Percentiles rank a stretch among this genome's conserved stretches.
Conservation (phyloP, 352 stramenopile genomes). For the Phytophthora quininea region DNA sequence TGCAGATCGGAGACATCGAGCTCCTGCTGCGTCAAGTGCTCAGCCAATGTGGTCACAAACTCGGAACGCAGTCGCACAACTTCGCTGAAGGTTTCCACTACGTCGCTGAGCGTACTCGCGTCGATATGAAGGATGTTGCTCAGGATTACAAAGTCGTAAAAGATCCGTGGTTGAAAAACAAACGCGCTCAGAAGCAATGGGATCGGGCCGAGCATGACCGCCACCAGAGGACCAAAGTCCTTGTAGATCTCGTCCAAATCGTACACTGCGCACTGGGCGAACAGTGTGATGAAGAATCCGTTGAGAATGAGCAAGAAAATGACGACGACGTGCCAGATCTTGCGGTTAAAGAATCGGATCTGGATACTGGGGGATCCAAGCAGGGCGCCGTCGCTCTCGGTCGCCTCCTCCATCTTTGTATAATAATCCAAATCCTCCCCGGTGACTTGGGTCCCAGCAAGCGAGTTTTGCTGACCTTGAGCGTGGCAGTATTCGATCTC, state of each 20-base stretch:
- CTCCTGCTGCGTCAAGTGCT: conserved; percentile 26
- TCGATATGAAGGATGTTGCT: conserved; percentile 64
- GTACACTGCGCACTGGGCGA: conserved; percentile 72
- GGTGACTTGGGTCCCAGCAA: no score
- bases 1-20: conserved; percentile 45
- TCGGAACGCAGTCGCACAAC: conserved; percentile 60
- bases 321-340: conserved; percentile 64
- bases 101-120: conserved; percentile 51
- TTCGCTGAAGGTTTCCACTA: conserved; percentile 68
- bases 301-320: conserved; percentile 76
- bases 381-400: conserved; percentile 14
- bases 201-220: conserved; percentile 42
- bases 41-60: conserved; percentile 42
- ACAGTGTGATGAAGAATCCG: conserved; percentile 62
- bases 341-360: conserved; percentile 59
- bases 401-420: conserved; percentile 22
- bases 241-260: conserved; percentile 35
- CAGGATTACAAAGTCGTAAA: conserved; percentile 36
- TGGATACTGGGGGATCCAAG: conserved; percentile 20
- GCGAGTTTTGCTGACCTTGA: conserved; percentile 5
- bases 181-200: conserved; percentile 57
- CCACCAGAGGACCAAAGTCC: conserved; percentile 38
- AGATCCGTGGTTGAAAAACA: conserved; percentile 51
- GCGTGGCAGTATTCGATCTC: conserved; percentile 22
- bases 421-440: conserved; percentile 1